phyloP scores from a whole-genome alignment of 2,329 filamentous ascomycete species.

The Fusarium virguliforme region DNA sequence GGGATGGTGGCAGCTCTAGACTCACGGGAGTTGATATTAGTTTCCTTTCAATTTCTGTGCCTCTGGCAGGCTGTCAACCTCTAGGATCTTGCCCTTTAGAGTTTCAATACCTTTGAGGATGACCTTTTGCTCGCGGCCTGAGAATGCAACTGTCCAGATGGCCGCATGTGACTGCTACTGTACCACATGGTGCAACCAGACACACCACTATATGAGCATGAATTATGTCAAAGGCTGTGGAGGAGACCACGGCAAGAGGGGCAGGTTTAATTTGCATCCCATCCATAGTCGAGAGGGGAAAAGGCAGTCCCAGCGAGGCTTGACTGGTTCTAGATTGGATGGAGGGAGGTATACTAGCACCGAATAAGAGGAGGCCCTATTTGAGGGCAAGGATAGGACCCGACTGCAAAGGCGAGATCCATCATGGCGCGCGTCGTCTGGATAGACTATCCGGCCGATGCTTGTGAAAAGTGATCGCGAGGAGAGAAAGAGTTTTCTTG shows the following conservation, averaged over 20 bases:
- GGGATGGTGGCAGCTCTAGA: slow-evolving; percentile 26
- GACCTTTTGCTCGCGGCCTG: slow-evolving; percentile 14
- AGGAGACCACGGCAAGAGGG: slow-evolving; percentile 34
- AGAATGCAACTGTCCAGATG: slow-evolving; percentile 23
- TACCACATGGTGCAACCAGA: slow-evolving; percentile 24
- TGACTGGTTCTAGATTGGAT: slow-evolving; percentile 23
- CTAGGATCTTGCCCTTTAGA: not conserved
- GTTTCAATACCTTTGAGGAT: not conserved
- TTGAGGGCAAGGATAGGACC: slow-evolving; percentile 5
- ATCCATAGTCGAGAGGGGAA: slow-evolving; percentile 37
- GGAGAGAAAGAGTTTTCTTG: not conserved
- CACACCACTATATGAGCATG: slow-evolving; percentile 18
- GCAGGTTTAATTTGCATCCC: slow-evolving; percentile 42
- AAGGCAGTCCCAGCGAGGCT: slow-evolving; percentile 27
- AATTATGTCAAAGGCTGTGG: slow-evolving; percentile 28
- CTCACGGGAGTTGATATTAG: slow-evolving; percentile 16
- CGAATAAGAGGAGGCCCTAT: slow-evolving; percentile 18
- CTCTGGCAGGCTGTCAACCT: slow-evolving; percentile 4
- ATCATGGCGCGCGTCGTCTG: slow-evolving; percentile 24
- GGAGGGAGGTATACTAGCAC: slow-evolving; percentile 35
- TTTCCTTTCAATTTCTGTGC: slow-evolving; percentile 10
- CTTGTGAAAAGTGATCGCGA: slow-evolving; percentile 32
- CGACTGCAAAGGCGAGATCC: slow-evolving; percentile 3
- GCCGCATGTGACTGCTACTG: slow-evolving; percentile 13
- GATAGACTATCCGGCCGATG: slow-evolving; percentile 15